Evolutionary conservation across 2,329 filamentous ascomycete genomes (phyloP).

Genomic region (Colletotrichum zoysiae): DNA sequence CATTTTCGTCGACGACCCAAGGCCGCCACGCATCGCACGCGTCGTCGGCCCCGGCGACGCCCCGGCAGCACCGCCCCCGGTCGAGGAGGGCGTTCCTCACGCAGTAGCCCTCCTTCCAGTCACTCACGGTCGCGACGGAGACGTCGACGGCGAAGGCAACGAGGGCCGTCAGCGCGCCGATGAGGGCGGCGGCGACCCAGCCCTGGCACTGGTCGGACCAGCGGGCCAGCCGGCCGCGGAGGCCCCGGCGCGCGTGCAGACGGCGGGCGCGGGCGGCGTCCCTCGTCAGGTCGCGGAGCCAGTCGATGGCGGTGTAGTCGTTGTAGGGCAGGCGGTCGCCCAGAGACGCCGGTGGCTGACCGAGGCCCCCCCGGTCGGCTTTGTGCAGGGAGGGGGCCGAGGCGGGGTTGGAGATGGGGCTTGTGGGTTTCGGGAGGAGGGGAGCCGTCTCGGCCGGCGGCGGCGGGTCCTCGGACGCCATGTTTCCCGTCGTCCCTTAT

Average conservation of each 20-base stretch:
- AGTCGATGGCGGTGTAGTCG: slow-evolving; percentile 73
- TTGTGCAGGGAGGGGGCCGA: slow-evolving; percentile 12
- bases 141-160: slow-evolving; percentile 69
- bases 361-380: slow-evolving; percentile 25
- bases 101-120: slow-evolving; percentile 71
- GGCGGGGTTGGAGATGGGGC: neutral
- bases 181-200: slow-evolving; percentile 67
- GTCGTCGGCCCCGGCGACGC: slow-evolving; percentile 1
- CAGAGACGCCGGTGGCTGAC: slow-evolving; percentile 43
- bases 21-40: slow-evolving; percentile 55
- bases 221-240: slow-evolving; percentile 50
- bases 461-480: slow-evolving; percentile 12
- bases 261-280: slow-evolving; percentile 57
- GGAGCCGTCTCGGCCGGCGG: slow-evolving; percentile 14
- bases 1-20: slow-evolving; percentile 52
- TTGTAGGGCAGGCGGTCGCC: slow-evolving; percentile 71
- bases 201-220: slow-evolving; percentile 64
- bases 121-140: slow-evolving; percentile 65
- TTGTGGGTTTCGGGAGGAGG: slow-evolving; percentile 12
- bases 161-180: slow-evolving; percentile 66
- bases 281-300: slow-evolving; percentile 71
- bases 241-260: slow-evolving; percentile 44
- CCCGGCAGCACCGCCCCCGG: slow-evolving; percentile 62
- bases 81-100: slow-evolving; percentile 57
- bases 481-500: neutral